Evolutionary conservation across 192 early-diverging fungal species (phyloP).

Genomic region (Coemansia reversa): DNA sequence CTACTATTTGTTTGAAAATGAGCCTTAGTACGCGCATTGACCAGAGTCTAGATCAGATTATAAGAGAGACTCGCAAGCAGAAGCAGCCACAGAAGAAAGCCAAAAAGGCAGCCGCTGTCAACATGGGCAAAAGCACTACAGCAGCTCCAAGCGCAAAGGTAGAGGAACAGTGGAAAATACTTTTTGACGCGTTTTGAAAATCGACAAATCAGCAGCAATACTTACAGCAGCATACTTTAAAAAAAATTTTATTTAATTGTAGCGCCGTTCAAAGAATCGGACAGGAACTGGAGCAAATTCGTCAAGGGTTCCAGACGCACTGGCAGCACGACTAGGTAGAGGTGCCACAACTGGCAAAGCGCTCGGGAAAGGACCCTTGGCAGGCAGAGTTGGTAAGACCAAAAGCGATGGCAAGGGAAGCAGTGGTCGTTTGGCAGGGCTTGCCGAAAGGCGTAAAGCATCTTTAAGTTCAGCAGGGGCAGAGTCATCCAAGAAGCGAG

Average conservation of each 20-base stretch:
- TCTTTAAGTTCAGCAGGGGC: neutral
- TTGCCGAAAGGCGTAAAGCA: slow-evolving; percentile 15
- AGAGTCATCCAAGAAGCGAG: slow-evolving; percentile 4
- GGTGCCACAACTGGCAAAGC: slow-evolving; percentile 1
- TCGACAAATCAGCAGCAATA: neutral
- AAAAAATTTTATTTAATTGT: neutral
- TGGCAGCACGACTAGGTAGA: slow-evolving; percentile 28
- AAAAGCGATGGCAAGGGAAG: neutral
- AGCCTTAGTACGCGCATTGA: slow-evolving; percentile 39
- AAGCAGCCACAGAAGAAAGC: neutral
- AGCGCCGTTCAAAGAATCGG: slow-evolving; percentile 45
- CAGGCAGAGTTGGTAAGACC: slow-evolving; percentile 1
- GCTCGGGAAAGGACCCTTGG: neutral
- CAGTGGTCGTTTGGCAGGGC: slow-evolving; percentile 21
- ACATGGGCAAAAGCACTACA: neutral
- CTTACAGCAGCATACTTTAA: neutral
- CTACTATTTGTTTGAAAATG: slow-evolving; percentile 1
- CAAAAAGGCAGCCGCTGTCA: neutral
- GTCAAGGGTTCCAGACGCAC: slow-evolving; percentile 6
- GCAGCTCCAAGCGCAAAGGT: neutral
- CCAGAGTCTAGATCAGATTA: slow-evolving; percentile 50
- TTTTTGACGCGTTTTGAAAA: neutral
- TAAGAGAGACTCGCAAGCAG: slow-evolving; percentile 18
- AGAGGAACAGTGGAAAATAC: neutral
- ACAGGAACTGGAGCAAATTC: slow-evolving; percentile 3